Evolutionary conservation across 2,329 filamentous ascomycete genomes (phyloP).

Genomic region (Metarhizium humberi): DNA sequence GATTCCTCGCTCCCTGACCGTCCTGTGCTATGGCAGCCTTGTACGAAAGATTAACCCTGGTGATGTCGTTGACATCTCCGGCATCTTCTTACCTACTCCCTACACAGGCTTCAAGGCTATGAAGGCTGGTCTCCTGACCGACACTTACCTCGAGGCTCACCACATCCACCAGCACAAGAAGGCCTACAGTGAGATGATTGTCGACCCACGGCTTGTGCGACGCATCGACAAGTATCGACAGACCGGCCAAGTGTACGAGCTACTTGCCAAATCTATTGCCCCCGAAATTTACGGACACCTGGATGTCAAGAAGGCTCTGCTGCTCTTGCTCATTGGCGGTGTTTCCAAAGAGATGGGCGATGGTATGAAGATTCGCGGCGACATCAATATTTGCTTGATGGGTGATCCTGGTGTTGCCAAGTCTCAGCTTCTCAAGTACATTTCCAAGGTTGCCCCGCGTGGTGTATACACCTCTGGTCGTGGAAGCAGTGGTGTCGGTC

Average conservation of each 20-base stretch:
- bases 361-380: slow-evolving; percentile 96
- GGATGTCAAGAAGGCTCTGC: slow-evolving; percentile 94
- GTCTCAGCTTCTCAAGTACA: slow-evolving; percentile 96
- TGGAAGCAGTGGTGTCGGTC: slow-evolving; percentile 72
- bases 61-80: slow-evolving; percentile 86
- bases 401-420: slow-evolving; percentile 99
- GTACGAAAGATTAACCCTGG: slow-evolving; percentile 85
- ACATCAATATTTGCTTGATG: slow-evolving; percentile 98
- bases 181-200: slow-evolving; percentile 84
- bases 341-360: slow-evolving; percentile 96
- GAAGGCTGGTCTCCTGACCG: slow-evolving; percentile 87
- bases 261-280: slow-evolving; percentile 89
- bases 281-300: slow-evolving; percentile 95
- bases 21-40: slow-evolving; percentile 80
- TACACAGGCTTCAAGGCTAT: slow-evolving; percentile 99
- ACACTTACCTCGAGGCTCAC: slow-evolving; percentile 94
- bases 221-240: slow-evolving; percentile 80
- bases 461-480: slow-evolving; percentile 78
- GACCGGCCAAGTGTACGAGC: slow-evolving; percentile 89
- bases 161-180: slow-evolving; percentile 95
- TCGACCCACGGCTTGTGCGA: slow-evolving; percentile 70
- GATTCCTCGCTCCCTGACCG: slow-evolving; percentile 82
- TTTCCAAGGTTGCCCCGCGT: slow-evolving; percentile 92
- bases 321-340: slow-evolving; percentile 92
- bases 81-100: slow-evolving; percentile 92